A percentile compares a stretch with the other conserved stretches of the same genome.
Evolutionary conservation across 139 green algal genomes (phyloP).

Genomic region (Chlamydomonas sp.): DNA sequence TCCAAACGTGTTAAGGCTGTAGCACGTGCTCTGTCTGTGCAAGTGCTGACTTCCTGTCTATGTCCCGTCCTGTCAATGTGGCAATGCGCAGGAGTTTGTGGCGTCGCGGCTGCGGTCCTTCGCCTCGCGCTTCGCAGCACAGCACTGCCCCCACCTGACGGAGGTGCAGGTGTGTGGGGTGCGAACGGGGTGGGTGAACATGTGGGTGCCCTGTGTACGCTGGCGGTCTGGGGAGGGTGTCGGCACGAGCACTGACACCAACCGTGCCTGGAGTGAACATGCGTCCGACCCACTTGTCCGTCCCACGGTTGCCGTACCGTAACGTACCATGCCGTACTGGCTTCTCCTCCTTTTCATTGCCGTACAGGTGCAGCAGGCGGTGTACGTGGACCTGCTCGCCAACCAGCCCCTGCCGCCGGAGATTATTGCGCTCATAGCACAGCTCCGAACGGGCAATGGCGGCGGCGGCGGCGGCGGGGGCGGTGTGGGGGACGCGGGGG

Average conservation of each 20-base stretch:
- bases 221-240: too few species aligned
- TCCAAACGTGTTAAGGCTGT: too few species aligned
- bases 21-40: too few species aligned
- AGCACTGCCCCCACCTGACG: conserved; percentile 12
- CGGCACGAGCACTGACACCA: too few species aligned
- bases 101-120: conserved; percentile 19
- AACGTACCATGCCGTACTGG: neutral
- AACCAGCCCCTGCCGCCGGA: neutral
- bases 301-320: too few species aligned
- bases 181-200: too few species aligned
- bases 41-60: too few species aligned
- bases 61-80: too few species aligned
- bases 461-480: neutral
- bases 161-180: neutral
- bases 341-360: neutral
- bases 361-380: conserved; percentile 12
- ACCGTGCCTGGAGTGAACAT: too few species aligned
- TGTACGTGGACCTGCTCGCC: conserved; percentile 13
- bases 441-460: neutral
- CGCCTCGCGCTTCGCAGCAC: neutral
- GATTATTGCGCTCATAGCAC: neutral
- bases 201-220: too few species aligned
- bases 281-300: too few species aligned
- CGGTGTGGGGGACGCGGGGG: neutral
- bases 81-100: conserved; percentile 15